These are phyloP conservation scores for Cutaneotrichosporon sp. DNA, from an alignment of 1,284 basidiomycete species.

Conservation along the genomic window DNA sequence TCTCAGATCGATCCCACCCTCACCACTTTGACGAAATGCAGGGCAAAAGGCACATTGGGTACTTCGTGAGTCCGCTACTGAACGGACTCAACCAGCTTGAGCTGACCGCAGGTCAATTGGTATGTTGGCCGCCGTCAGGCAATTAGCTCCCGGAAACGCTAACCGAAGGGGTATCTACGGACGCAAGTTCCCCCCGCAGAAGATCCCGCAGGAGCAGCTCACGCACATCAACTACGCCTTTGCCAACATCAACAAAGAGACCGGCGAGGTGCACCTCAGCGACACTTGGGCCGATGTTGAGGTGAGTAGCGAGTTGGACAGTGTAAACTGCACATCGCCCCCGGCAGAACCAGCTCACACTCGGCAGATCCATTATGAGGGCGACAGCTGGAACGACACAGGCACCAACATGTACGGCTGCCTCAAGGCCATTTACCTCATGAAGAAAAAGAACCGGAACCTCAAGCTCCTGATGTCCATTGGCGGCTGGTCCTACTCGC, in stretches of 20 bases:
- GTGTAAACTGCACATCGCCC: too few relatives aligned
- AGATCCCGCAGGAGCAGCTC: constrained; percentile 62
- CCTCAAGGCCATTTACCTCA: constrained; percentile 76
- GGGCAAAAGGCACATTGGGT: constrained; percentile 31
- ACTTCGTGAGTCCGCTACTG: constrained; percentile 38
- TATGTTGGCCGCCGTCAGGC: constrained; percentile 3
- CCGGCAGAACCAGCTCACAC: too few relatives aligned
- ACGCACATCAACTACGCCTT: constrained; percentile 89
- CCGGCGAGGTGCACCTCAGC: constrained; percentile 65
- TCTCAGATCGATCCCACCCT: neutral
- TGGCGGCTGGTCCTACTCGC: constrained; percentile 84
- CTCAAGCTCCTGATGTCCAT: constrained; percentile 72
- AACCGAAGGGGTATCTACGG: constrained; percentile 79
- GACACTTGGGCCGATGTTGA: constrained; percentile 79
- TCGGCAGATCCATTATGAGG: constrained; percentile 60
- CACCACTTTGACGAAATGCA: constrained; percentile 3
- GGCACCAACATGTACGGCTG: constrained; percentile 80
- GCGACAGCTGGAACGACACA: constrained; percentile 82
- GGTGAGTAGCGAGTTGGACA: constrained; percentile 51
- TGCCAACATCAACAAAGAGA: constrained; percentile 66
- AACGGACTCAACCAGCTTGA: too few relatives aligned
- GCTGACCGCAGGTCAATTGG: constrained; percentile 31
- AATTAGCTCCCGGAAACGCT: too few relatives aligned
- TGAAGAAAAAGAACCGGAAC: constrained; percentile 71
- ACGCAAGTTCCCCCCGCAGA: constrained; percentile 66